phyloP scores from a whole-genome alignment of 2,329 filamentous ascomycete genomes.

The Scedosporium aurantiacum region DNA sequence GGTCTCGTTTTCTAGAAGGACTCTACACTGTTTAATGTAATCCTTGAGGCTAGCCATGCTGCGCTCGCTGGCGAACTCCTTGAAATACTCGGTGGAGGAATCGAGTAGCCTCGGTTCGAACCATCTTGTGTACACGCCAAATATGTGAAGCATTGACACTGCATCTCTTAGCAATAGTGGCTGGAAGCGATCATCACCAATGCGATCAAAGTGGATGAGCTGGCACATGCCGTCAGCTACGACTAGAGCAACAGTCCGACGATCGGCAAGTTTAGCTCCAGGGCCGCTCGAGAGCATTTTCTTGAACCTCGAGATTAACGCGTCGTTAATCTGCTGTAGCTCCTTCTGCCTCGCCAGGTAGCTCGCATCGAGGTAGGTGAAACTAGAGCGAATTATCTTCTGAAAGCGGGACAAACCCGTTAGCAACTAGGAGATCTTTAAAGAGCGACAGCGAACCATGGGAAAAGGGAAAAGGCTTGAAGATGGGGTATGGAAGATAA shows the following conservation, averaged over 20 bases:
- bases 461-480: not conserved
- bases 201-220: slow-evolving; percentile 63
- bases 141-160: slow-evolving; percentile 74
- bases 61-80: slow-evolving; percentile 56
- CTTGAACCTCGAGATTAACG: slow-evolving; percentile 68
- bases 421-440: slow-evolving; percentile 5
- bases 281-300: slow-evolving; percentile 2
- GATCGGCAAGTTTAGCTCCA: slow-evolving; percentile 10
- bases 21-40: slow-evolving; percentile 62
- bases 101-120: slow-evolving; percentile 71
- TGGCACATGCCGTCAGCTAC: slow-evolving; percentile 52
- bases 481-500: not conserved
- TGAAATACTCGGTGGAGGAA: slow-evolving; percentile 57
- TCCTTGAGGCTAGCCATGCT: slow-evolving; percentile 54
- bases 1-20: slow-evolving; percentile 61
- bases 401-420: slow-evolving; percentile 19
- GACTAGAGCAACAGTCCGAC: slow-evolving; percentile 10
- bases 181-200: slow-evolving; percentile 45
- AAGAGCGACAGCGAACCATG: not conserved
- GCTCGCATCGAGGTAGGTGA: slow-evolving; percentile 87
- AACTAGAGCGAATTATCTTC: slow-evolving; percentile 73
- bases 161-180: slow-evolving; percentile 58
- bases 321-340: slow-evolving; percentile 64
- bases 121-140: slow-evolving; percentile 64
- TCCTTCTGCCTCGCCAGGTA: slow-evolving; percentile 69